Evolutionary conservation across 176 grass and related monocot genomes (phyloP), one percentile per base, ranked within the genome.

Genomic region (Microstegium vimineum): DNA sequence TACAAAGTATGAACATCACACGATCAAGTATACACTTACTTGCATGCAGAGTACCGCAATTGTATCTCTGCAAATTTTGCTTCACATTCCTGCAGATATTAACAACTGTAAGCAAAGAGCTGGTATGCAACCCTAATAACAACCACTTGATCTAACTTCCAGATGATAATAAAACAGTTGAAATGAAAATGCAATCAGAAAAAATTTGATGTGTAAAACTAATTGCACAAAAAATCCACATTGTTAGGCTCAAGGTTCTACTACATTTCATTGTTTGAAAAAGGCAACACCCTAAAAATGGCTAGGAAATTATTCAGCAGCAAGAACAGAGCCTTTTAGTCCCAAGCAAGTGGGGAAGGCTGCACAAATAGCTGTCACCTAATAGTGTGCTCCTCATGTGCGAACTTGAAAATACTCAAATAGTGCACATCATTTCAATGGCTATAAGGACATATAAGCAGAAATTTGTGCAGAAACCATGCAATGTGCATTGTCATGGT

Each of bases 21-120:
- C 0, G 11, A 57, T 71, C 60, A 56, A 38, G 47, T 25, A 63
- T 79, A 40, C 31, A 65, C 91, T 97, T 94, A 97, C 94, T 97
- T 76, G 81, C 86, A 87, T 74, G 74, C 71, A 35, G 91, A 94
- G 82, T 90, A 94, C 38, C 94, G 94, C 43, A 71, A 74, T 87
- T 88, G 84, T 82, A 97, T 76, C 76, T 97, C 88, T 73, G 81
- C 83, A 84, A 90, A 97, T 76, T 91, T 91, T 30, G 86, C 89
- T 91, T 94, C 89, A 67, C 94, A 97, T 78, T 93, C 94, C 94
- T 97, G 87, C 60, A 78, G 64, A 85, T 10, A 87, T 69, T 62
- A 84, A 83, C 6, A 76, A 34, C 1, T 42, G 49, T 61, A 27
- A 81, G 43, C 28, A 22, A 65, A 22, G 9, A 66, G 66, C 15